phyloP scores from a whole-genome alignment of 176 grass and related monocot species.

The Cenchrus fungigraminus region DNA sequence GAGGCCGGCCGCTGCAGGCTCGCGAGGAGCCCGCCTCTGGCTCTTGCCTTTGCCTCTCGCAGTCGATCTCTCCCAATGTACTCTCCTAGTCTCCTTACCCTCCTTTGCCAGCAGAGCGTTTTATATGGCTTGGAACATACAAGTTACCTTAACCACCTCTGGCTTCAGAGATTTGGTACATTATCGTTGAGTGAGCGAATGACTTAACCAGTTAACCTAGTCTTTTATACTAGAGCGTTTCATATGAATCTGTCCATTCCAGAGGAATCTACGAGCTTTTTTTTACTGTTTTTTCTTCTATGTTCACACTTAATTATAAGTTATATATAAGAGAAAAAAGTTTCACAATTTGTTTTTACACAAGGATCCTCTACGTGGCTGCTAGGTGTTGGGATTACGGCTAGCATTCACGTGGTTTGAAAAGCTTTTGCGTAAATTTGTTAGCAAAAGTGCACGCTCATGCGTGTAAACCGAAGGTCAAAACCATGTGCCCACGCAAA shows the following conservation, averaged over 20 bases:
- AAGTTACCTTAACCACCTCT: background rate
- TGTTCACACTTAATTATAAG: background rate
- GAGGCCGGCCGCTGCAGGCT: slow-evolving; percentile 19
- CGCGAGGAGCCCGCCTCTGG: slow-evolving; percentile 14
- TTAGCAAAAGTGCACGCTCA: background rate
- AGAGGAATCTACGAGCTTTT: background rate
- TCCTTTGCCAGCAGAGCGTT: background rate
- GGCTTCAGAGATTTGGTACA: background rate
- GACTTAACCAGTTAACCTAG: background rate
- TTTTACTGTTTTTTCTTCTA: background rate
- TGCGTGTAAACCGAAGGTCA: background rate
- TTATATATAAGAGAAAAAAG: background rate
- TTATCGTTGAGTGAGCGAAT: slow-evolving; percentile 9
- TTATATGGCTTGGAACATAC: slow-evolving; percentile 15
- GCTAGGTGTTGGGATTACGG: background rate
- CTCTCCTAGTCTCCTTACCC: background rate
- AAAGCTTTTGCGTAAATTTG: slow-evolving; percentile 3
- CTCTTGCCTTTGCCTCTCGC: background rate
- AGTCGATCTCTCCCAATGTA: slow-evolving; percentile 7
- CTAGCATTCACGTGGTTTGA: slow-evolving; percentile 16
- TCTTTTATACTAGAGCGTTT: background rate
- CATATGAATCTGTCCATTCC: background rate
- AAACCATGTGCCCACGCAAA: background rate
- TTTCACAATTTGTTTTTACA: background rate
- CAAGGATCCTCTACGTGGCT: background rate